Evolutionary conservation across 73 alveolate genomes (phyloP), one percentile per base, ranked within the genome.

Genomic region (Tetrahymena thermophila): DNA sequence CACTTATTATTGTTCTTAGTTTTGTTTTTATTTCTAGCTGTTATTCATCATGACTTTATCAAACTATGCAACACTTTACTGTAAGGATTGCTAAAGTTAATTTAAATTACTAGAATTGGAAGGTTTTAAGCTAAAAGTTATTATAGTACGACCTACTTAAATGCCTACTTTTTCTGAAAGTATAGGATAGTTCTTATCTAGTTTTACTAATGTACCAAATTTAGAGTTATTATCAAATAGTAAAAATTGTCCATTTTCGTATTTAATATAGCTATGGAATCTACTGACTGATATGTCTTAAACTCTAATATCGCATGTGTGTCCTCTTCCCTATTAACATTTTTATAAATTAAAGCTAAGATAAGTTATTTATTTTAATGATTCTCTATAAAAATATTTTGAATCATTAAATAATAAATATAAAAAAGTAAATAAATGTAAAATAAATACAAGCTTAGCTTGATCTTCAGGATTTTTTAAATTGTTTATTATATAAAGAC

Each of bases 281-380:
- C 98, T 95, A 96, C 97, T 94, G 6, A 96, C 98, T 35, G 97
- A 96, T 16, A 96, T 96, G 44, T 96, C 98, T 31, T 96, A 96
- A 2, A 96, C 95, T 93, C 97, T 71, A 50, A 96, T 95, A 96
- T 96, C 97, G 58, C 97, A 96, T 34, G 96, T 58, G 96, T 96
- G 97, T 28, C 98, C 97, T 96, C 98, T 96, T 28, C 98, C 98
- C 97, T 95, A 43, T 35, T 95, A 15, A 50, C 15, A 21, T 95
- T 40, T 85, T 40, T 40, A 40, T 40, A 40, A 40, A 9, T 0
- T 40, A 56, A 56, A 56, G 13, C 85, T 25, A 28, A 38, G 13
- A 43, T 23, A 17, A 34, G 25, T 85, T 34, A 0, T 85, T 94
- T 9, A 58, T 95, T 43, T 85, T 42, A 7, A 94, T 94, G 5